Evolutionary conservation across 441 rosid genomes (phyloP), one percentile per base, ranked within the genome.

Genomic region (Corymbia citriodora): DNA sequence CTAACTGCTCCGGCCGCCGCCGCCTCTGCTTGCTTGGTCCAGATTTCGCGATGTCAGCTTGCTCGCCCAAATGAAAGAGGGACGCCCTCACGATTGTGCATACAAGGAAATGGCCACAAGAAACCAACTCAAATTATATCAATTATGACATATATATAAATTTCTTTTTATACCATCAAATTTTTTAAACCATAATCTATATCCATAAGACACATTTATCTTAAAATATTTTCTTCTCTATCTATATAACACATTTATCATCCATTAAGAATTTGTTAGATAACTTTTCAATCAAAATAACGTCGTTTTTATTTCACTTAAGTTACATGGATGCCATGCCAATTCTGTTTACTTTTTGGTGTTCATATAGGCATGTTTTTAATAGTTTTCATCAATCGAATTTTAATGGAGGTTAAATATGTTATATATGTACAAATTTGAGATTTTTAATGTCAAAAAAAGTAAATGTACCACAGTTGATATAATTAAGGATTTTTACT

Each of bases 391-490:
- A 57, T 57, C 2, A 1, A 23, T 1, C 9, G 25, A 57, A 23
- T 57, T 23, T 57, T 0, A 23, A 59, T 25, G 14, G 0, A 59
- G 25, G 3, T 0, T 59, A 59, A 59, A 59, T 59, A 2, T 2
- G 1, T 59, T 0, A 10, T 0, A 59, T 0, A 2, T 4, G 11
- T 59, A 59, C 10, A 59, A 59, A 59, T 59, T 59, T 10, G 1
- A 59, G 25, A 10, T 23, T 59, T 57, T 57, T 10, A 3, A 0
- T 57, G 0, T 10, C 63, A 23, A 57, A 16, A 3, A 13, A 52
- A 5, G 1, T 52, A 12, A 23, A 57, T 0, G 10, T 10, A 1
- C 10, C 2, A 57, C 0, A 6, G 0, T 59, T 12, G 10, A 2
- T 10, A 57, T 10, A 57, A 21, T 57, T 23, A 57, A 13, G 3